These are phyloP conservation scores for Furcasterigmium sp. DNA, from an alignment of 2,329 filamentous ascomycete genomes.

Conservation along the genomic window DNA sequence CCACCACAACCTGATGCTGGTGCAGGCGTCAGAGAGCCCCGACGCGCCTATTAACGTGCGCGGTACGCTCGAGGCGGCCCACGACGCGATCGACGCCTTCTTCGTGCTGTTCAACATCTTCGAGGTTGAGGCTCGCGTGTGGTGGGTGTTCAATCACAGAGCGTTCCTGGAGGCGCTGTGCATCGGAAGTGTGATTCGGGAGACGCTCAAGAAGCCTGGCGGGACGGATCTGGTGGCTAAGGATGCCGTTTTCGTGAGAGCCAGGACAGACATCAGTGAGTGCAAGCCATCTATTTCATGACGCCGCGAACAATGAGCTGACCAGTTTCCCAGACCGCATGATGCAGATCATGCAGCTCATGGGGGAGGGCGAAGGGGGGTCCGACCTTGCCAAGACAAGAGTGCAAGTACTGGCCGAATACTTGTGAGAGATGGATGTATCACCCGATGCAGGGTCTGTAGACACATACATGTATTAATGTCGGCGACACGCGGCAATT, in stretches of 20 bases:
- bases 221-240: constrained; percentile 39
- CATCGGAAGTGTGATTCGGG: constrained; percentile 56
- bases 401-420: constrained; percentile 53
- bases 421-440: constrained; percentile 24
- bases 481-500: too few species aligned
- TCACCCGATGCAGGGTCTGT: too few species aligned
- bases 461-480: too few species aligned
- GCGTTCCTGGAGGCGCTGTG: constrained; percentile 73
- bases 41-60: constrained; percentile 61
- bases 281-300: constrained; percentile 9
- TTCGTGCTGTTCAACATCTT: constrained; percentile 68
- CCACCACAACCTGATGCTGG: constrained; percentile 76
- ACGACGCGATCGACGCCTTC: constrained; percentile 69
- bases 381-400: constrained; percentile 55
- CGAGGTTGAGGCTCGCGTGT: constrained; percentile 67
- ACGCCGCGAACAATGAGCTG: background rate
- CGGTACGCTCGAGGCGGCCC: constrained; percentile 68
- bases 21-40: constrained; percentile 65
- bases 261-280: constrained; percentile 56
- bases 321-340: constrained; percentile 41
- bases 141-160: constrained; percentile 81
- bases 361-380: constrained; percentile 49
- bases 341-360: constrained; percentile 58
- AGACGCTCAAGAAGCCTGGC: constrained; percentile 39
- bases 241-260: constrained; percentile 56